phyloP scores from a whole-genome alignment of 108 stramenopile genomes.

The Conticribra weissflogii region DNA sequence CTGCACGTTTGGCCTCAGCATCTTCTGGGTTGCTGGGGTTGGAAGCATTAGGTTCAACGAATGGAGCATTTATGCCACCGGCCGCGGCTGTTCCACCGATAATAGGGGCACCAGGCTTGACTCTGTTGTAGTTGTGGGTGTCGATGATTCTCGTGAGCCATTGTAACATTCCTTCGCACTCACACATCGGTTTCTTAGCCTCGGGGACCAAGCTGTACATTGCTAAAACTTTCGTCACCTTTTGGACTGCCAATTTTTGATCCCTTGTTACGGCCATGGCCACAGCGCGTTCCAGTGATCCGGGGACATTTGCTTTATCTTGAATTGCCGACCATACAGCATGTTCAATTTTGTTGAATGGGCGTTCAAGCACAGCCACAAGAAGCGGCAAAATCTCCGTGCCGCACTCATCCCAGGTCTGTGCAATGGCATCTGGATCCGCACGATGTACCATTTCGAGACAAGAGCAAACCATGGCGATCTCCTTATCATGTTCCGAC shows the following conservation, averaged over 20 bases:
- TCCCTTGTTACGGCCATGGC: slow-evolving; percentile 50
- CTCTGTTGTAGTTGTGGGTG: slow-evolving; percentile 52
- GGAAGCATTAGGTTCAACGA: neutral
- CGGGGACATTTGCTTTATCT: slow-evolving; percentile 41
- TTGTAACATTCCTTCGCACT: slow-evolving; percentile 48
- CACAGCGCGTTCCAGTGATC: slow-evolving; percentile 41
- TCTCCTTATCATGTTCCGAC: slow-evolving; percentile 52
- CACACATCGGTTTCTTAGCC: slow-evolving; percentile 56
- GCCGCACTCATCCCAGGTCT: slow-evolving; percentile 59
- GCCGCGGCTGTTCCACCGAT: slow-evolving; percentile 31
- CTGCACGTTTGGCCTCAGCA: slow-evolving; percentile 5
- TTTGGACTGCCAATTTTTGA: slow-evolving; percentile 58
- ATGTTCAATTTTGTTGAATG: slow-evolving; percentile 42
- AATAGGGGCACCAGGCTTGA: slow-evolving; percentile 43
- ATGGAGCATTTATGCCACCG: neutral
- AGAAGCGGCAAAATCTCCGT: slow-evolving; percentile 48
- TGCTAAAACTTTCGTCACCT: slow-evolving; percentile 56
- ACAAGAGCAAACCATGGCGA: slow-evolving; percentile 56
- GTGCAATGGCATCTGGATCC: slow-evolving; percentile 54
- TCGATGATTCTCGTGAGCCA: slow-evolving; percentile 56
- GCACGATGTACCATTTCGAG: slow-evolving; percentile 67
- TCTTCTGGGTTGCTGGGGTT: neutral
- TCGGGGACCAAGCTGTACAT: slow-evolving; percentile 62
- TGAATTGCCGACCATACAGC: slow-evolving; percentile 38
- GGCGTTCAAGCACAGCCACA: slow-evolving; percentile 56